phyloP scores from a whole-genome alignment of 768 basidiomycete species.

The Nidula microcarpa region DNA sequence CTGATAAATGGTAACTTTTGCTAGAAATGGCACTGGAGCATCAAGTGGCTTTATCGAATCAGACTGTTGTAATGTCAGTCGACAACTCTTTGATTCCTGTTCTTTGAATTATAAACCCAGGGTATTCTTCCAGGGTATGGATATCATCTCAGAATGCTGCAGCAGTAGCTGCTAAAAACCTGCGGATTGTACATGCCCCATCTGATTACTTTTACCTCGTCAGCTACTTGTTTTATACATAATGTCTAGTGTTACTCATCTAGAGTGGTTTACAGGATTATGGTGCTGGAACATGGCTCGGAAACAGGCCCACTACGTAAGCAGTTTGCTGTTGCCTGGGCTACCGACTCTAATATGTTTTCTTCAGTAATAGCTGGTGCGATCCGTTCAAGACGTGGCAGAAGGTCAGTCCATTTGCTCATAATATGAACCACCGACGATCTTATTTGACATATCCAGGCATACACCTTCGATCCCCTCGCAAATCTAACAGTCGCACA shows the following conservation, averaged over 20 bases:
- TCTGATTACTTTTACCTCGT: slow-evolving; percentile 41
- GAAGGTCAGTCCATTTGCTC: slow-evolving; percentile 17
- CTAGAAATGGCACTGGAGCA: slow-evolving; percentile 64
- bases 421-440: no score
- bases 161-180: not conserved
- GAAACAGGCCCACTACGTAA: slow-evolving; percentile 23
- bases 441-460: not conserved
- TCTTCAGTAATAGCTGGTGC: slow-evolving; percentile 64
- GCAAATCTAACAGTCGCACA: slow-evolving; percentile 51
- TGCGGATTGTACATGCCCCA: not conserved
- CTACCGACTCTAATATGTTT: slow-evolving; percentile 7
- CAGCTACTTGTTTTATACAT: not conserved
- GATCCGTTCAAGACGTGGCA: slow-evolving; percentile 84
- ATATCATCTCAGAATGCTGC: not conserved
- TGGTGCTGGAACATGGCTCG: slow-evolving; percentile 71
- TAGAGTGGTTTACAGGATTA: slow-evolving; percentile 40
- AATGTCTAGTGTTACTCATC: not conserved
- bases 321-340: no score
- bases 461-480: slow-evolving; percentile 74
- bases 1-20: slow-evolving; percentile 25
- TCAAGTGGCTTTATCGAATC: slow-evolving; percentile 37
- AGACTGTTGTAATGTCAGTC: slow-evolving; percentile 56
- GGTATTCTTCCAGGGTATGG: not conserved
- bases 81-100: not conserved
- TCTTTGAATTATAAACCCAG: not conserved